Conservation (phyloP, 441 rosid genomes). For the Gossypium schwendimanii region DNA sequence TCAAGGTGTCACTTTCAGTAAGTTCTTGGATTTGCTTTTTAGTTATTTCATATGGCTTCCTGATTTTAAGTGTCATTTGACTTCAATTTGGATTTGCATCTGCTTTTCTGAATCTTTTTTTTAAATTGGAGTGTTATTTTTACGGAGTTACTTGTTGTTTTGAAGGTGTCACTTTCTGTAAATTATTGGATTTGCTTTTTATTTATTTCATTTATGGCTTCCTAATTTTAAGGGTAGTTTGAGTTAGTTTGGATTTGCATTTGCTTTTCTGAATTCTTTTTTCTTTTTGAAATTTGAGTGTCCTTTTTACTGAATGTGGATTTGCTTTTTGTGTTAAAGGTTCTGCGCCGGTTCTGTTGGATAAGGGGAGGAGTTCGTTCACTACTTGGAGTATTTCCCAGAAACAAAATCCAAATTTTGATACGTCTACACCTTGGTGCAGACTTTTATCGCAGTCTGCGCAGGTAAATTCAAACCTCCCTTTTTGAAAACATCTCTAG, state of each 20-base stretch:
- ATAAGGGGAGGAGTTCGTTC: constrained; percentile 51
- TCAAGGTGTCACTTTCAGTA: background rate
- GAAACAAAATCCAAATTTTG: constrained; percentile 36
- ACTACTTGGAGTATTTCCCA: constrained; percentile 38
- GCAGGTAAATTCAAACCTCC: constrained; percentile 33
- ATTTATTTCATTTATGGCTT: background rate
- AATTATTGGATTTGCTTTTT: background rate
- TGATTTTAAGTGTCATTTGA: background rate
- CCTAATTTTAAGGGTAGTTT: background rate
- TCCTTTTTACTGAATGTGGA: constrained; percentile 13
- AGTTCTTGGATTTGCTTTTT: background rate
- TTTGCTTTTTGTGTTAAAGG: constrained; percentile 30
- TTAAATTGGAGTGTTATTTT: background rate
- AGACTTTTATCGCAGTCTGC: constrained; percentile 59
- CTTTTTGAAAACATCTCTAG: background rate
- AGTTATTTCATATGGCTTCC: background rate
- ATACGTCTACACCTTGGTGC: constrained; percentile 53
- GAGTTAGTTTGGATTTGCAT: constrained; percentile 10
- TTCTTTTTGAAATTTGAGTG: background rate
- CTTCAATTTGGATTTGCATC: constrained; percentile 1
- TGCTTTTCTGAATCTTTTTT: background rate
- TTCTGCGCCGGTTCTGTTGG: constrained; percentile 40
- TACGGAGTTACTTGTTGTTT: background rate
- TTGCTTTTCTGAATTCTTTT: background rate
- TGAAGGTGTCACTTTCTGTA: background rate